Evolutionary conservation across 208 protist genomes (phyloP).

Genomic region (Leishmania braziliensis): DNA sequence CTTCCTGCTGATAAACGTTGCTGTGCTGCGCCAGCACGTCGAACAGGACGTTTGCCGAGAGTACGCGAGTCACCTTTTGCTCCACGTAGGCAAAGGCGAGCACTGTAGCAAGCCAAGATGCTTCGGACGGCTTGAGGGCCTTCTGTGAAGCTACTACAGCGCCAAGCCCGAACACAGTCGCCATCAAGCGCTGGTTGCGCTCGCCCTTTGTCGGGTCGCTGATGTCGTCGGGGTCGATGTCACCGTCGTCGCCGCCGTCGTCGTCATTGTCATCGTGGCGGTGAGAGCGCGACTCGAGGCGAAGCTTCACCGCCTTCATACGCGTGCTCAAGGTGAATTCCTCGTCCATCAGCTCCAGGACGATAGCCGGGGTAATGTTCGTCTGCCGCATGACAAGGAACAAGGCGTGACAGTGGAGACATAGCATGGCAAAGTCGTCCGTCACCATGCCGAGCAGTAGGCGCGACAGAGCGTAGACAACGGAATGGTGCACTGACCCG

Average conservation of each 20-base stretch:
- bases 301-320: slow-evolving; percentile 65
- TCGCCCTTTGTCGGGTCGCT: slow-evolving; percentile 88
- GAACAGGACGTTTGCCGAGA: slow-evolving; percentile 79
- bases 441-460: slow-evolving; percentile 87
- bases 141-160: slow-evolving; percentile 51
- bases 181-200: slow-evolving; percentile 84
- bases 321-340: slow-evolving; percentile 69
- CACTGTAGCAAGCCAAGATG: slow-evolving; percentile 41
- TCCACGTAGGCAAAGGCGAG: slow-evolving; percentile 88
- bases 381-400: slow-evolving; percentile 69
- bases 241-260: slow-evolving; percentile 43
- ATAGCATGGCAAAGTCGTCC: slow-evolving; percentile 78
- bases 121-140: slow-evolving; percentile 45
- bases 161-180: slow-evolving; percentile 73
- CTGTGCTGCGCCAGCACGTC: slow-evolving; percentile 42
- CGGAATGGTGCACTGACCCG: slow-evolving; percentile 77
- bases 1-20: slow-evolving; percentile 36
- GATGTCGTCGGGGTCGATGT: slow-evolving; percentile 85
- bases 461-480: slow-evolving; percentile 78
- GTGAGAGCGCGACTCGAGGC: slow-evolving; percentile 37
- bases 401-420: slow-evolving; percentile 75
- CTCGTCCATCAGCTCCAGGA: slow-evolving; percentile 78
- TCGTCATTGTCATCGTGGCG: slow-evolving; percentile 14
- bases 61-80: slow-evolving; percentile 79
- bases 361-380: slow-evolving; percentile 44